phyloP scores from a whole-genome alignment of 2,329 filamentous ascomycete species.

The Rosellinia necatrix region DNA sequence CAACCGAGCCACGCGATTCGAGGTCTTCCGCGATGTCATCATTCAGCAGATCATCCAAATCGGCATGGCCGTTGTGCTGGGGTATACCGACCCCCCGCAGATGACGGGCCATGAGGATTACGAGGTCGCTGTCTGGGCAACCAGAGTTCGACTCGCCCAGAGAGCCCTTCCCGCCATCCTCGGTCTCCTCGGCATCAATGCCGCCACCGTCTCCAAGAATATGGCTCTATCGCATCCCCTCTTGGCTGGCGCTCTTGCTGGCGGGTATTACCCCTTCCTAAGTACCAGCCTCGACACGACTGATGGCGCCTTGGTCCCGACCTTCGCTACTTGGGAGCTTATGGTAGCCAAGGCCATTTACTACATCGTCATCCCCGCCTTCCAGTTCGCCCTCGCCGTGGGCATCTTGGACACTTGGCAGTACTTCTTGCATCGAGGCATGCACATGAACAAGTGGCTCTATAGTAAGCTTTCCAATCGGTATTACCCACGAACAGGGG shows the following conservation, averaged over 20 bases:
- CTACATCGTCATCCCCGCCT: constrained; percentile 72
- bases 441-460: constrained; percentile 97
- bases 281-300: constrained; percentile 60
- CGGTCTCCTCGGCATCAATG: constrained; percentile 75
- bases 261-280: constrained; percentile 79
- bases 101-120: constrained; percentile 79
- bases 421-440: constrained; percentile 93
- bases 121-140: constrained; percentile 89
- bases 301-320: constrained; percentile 61
- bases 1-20: constrained; percentile 82
- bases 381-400: constrained; percentile 79
- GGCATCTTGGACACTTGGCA: constrained; percentile 93
- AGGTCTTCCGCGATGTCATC: constrained; percentile 88
- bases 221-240: constrained; percentile 72
- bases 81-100: constrained; percentile 73
- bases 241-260: constrained; percentile 75
- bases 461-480: constrained; percentile 77
- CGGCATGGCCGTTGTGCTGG: constrained; percentile 68
- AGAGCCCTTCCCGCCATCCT: constrained; percentile 75
- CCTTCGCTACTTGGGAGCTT: constrained; percentile 86
- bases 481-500: constrained; percentile 54
- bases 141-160: constrained; percentile 78
- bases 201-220: constrained; percentile 74
- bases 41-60: constrained; percentile 92
- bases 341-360: constrained; percentile 76